Evolutionary conservation across 306 rosid species (phyloP).

Genomic region (Trichosanthes cucumerina): DNA sequence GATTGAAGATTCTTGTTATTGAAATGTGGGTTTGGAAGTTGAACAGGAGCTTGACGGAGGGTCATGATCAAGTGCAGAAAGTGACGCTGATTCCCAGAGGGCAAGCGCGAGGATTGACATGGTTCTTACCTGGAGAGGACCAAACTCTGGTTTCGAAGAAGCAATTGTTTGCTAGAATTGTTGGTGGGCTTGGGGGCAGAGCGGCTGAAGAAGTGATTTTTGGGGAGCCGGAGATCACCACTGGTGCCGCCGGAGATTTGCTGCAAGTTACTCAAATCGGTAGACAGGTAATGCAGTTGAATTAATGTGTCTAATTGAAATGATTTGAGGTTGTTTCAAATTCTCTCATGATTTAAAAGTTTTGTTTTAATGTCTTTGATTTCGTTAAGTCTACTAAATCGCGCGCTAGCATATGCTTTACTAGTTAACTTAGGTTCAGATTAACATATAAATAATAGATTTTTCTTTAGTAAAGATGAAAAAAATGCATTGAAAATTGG

Average conservation of each 20-base stretch:
- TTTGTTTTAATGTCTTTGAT: too few relatives aligned
- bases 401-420: too few relatives aligned
- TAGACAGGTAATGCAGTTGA: slow-evolving; percentile 50
- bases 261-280: slow-evolving; percentile 85
- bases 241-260: slow-evolving; percentile 93
- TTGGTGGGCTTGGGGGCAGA: slow-evolving; percentile 93
- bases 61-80: slow-evolving; percentile 80
- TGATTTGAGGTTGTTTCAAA: neutral
- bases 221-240: slow-evolving; percentile 91
- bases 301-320: neutral
- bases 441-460: too few relatives aligned
- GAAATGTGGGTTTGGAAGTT: neutral
- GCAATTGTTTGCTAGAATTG: slow-evolving; percentile 86
- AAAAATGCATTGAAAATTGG: too few relatives aligned
- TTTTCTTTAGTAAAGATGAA: too few relatives aligned
- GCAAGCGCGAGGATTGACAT: slow-evolving; percentile 91
- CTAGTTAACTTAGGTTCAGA: too few relatives aligned
- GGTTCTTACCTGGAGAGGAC: slow-evolving; percentile 88
- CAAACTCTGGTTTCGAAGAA: slow-evolving; percentile 85
- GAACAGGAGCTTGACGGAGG: slow-evolving; percentile 81
- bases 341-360: too few relatives aligned
- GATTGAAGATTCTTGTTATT: neutral
- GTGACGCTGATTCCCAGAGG: slow-evolving; percentile 88
- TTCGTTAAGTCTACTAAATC: too few relatives aligned
- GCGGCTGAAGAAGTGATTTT: slow-evolving; percentile 92